Base-by-base conservation (phyloP, 495 filamentous ascomycete species). In the Penicillium longicatenatum region DNA sequence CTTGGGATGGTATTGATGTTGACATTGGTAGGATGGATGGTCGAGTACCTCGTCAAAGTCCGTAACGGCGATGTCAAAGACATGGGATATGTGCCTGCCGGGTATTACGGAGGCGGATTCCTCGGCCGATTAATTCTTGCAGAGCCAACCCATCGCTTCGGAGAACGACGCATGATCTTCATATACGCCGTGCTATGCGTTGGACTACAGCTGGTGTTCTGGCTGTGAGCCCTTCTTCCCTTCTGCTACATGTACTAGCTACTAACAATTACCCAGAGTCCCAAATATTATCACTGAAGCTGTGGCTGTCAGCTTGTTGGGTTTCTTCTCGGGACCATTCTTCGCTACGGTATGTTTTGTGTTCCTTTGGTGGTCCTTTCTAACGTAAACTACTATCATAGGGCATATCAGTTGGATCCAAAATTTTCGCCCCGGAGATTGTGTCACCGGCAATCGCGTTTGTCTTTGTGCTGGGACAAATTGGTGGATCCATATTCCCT, bases 261-360 rank as follows among this genome's bases (percentile, higher is more conserved):
- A 39, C 6, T 51, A 37, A 35, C 57, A 19, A 19, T 4, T 12
- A 6, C 3, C 3, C 41, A 72, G 67, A 7, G 68, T 73, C 0
- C 70, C 70, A 6, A 65, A 71, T 41, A 73, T 73, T 24, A 68
- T 70, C 42, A 69, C 68, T 17, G 70, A 69, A 52, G 68, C 70
- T 41, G 68, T 71, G 6, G 68, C 68, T 4, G 66, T 71, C 57
- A 69, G 66, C 50, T 41, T 73, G 5, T 44, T 70, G 24, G 66
- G 66, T 1, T 65, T 69, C 47, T 69, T 71, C 49, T 69, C 68
- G 0, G 70, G 70, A 0, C 70, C 68, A 4, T 71, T 73, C 49
- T 73, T 71, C 19, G 66, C 68, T 22, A 71, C 70, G n/a, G 70
- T 73, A 48, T 39, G 61, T 43, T 24, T 9, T 11, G 3, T 3